Evolutionary conservation across 1,284 basidiomycete genomes (phyloP).

Genomic region (Fomes fomentarius): DNA sequence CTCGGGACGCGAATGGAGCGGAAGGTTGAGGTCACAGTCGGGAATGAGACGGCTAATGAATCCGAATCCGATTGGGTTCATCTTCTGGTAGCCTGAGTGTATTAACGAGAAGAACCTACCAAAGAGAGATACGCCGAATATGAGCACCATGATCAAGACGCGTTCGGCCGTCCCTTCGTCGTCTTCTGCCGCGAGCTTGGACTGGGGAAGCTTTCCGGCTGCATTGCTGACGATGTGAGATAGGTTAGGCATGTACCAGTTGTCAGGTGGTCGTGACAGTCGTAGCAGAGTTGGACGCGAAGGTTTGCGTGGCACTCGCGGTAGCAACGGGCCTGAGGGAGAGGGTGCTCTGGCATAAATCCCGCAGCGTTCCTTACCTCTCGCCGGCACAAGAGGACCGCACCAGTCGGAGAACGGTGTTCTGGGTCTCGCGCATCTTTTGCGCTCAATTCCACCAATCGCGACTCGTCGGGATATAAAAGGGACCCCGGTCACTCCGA

Average conservation of each 20-base stretch:
- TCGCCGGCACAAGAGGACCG: not conserved
- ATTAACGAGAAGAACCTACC: conserved; percentile 28
- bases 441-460: too few species aligned
- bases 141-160: conserved; percentile 31
- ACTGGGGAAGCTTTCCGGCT: conserved; percentile 5
- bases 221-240: not conserved
- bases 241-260: not conserved
- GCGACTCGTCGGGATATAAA: too few species aligned
- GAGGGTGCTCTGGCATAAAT: not conserved
- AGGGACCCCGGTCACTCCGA: too few species aligned
- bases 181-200: not conserved
- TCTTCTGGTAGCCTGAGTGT: not conserved
- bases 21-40: conserved; percentile 58
- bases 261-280: not conserved
- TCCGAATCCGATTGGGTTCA: too few species aligned
- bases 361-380: not conserved
- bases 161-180: conserved; percentile 16
- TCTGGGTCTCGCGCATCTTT: not conserved
- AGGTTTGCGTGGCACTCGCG: too few species aligned
- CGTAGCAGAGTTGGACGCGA: not conserved
- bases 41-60: conserved; percentile 66
- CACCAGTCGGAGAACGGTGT: not conserved
- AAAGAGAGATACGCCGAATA: conserved; percentile 42
- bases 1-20: conserved; percentile 61
- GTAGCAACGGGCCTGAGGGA: not conserved